Conservation (phyloP, 1,284 basidiomycete genomes). For the Grifola frondosa region DNA sequence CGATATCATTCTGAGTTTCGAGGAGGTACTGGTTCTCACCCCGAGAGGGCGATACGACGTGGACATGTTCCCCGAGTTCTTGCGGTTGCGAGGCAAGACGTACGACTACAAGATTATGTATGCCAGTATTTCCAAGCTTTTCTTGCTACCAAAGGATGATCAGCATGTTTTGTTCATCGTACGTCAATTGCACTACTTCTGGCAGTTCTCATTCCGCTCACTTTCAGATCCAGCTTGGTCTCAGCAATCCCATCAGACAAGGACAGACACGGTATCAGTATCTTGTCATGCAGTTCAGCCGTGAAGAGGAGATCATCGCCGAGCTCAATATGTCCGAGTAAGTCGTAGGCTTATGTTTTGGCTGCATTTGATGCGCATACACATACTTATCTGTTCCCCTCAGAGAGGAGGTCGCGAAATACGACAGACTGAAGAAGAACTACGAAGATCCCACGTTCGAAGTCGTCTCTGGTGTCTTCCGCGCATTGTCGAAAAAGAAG, state of each 20-base stretch:
- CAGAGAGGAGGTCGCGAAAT: conserved; percentile 72
- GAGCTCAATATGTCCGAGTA: conserved; percentile 94
- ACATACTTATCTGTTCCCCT: background rate
- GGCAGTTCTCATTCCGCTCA: background rate
- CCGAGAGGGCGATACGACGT: conserved; percentile 97
- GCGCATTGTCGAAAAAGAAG: conserved; percentile 88
- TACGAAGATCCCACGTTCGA: conserved; percentile 95
- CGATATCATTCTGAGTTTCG: conserved; percentile 92
- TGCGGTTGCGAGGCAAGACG: conserved; percentile 94
- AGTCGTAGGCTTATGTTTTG: conserved; percentile 34
- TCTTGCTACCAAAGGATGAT: conserved; percentile 96
- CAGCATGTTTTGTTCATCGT: conserved; percentile 95
- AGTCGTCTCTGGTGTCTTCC: conserved; percentile 94
- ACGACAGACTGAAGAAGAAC: conserved; percentile 86
- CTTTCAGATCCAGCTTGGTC: conserved; percentile 61
- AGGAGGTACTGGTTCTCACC: conserved; percentile 95
- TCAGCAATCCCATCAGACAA: conserved; percentile 94
- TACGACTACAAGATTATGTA: conserved; percentile 99
- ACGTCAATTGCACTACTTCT: conserved; percentile 29
- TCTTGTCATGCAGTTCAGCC: conserved; percentile 95
- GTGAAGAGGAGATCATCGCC: conserved; percentile 96
- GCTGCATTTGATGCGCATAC: background rate
- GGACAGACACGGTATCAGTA: conserved; percentile 98
- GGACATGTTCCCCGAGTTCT: conserved; percentile 95
- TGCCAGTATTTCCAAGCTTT: conserved; percentile 85